Evolutionary conservation across 257 asterid species (phyloP), one percentile per base, ranked within the genome.

Genomic region (Petunia axillaris): DNA sequence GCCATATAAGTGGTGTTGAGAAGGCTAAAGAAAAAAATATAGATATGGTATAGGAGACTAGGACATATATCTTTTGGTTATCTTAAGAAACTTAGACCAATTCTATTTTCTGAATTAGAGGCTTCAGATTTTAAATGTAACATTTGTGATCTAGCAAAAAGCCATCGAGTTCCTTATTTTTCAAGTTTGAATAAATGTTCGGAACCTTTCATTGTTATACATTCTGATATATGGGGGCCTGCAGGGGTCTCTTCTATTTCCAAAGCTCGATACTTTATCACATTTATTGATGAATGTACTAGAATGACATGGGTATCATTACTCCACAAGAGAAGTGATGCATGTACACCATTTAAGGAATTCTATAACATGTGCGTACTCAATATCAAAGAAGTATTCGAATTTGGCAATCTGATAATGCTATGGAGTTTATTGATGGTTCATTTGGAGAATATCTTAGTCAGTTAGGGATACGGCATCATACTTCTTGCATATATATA

Each of bases 241-340:
- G 25, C 78, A 52, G 13, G 9, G 2, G 25, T 79, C 43, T 39
- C 64, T 8, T 59, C 81, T 8, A 11, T 71, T n/a, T 68, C 38
- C 0, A 54, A 35, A 0, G 37, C 71, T 64, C 46, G 4, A 7
- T 81, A 53, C 2, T 75, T 81, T 76, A 40, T 75, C 2, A 63
- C 70, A 0, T 82, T 83, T 54, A 83, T 73, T 48, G 76, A 83
- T 79, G 83, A 79, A 63, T 79, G 81, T 11, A 76, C 76, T 0
- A 4, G 79, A 0, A 54, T 77, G 62, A 58, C 39, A 0, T 66
- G 82, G 82, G 6, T 82, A 11, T 82, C 82, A 4, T 37, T 77
- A 0, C 79, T 77, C 1, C 25, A 25, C 1, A 66, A 11, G 0
- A 78, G 71, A 39, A 48, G 80, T 58, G 80, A 71, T 6, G 85